Evolutionary conservation across 73 alveolate genomes (phyloP), one percentile per base, ranked within the genome.

Genomic region (Paramecium sonneborni): DNA sequence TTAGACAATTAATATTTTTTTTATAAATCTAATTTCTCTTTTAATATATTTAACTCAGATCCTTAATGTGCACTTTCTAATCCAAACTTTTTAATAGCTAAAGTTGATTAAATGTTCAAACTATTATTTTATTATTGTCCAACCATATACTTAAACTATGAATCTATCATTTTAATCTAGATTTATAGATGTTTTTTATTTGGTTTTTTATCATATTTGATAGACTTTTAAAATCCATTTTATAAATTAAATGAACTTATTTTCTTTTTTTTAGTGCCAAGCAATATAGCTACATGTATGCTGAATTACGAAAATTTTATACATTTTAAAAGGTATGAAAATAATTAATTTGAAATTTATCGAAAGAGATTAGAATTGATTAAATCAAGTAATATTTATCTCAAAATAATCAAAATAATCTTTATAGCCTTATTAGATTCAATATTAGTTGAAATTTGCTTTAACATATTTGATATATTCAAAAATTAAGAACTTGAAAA

Each of bases 1-100:
- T 43, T 79, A 46, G 55, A 79, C 28, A 79, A 79, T 79, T 23
- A 79, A n/a, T 72, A 72, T 72, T 72, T 72, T 21, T 72, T 72
- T 72, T 35, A 72, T n/a, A 72, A 72, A 72, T 72, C 86, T 7
- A 38, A 72, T 72, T 32, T 5, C 12, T 72, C 86, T 18, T 72
- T 72, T 14, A 35, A 32, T 21, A 0, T 72, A 34, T 20, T 32
- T 4, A 41, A 37, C 35, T 8, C 11, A 20, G 57, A 72, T 72
- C 55, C 86, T 14, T 72, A 72, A 72, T 35, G 55, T 32, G 55
- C 55, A 11, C 55, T 72, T 12, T 30, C 86, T 72, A 72, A 72
- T n/a, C 86, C 86, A 28, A 30, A 72, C 35, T 72, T 72, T n/a
- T 21, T 72, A 34, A 37, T 72, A 5, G 2, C 52, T 0, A 72